These are phyloP conservation scores for Bryum argenteum DNA, from an alignment of 225 moss, liverwort and hornwort species.

Conservation along the genomic window DNA sequence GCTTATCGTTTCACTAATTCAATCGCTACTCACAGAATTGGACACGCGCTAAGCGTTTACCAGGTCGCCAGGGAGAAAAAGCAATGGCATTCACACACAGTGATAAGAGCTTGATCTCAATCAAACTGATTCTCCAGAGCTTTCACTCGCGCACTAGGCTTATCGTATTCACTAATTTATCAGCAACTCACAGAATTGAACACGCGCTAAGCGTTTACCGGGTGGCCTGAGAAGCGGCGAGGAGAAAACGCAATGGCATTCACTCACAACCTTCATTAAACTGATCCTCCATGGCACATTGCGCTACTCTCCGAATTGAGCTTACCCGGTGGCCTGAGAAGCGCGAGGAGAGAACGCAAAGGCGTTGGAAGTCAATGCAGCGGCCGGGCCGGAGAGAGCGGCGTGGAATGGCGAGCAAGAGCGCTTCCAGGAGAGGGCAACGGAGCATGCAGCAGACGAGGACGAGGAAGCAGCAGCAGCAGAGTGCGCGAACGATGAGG, in stretches of 20 bases:
- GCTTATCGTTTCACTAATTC: not conserved
- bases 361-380: constrained; percentile 17
- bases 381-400: constrained; percentile 23
- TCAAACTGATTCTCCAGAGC: not conserved
- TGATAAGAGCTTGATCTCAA: not conserved
- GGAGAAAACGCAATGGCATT: not conserved
- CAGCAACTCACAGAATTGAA: too few species aligned
- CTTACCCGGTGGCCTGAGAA: constrained; percentile 55
- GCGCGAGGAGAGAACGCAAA: constrained; percentile 23
- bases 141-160: not conserved
- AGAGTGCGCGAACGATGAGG: constrained; percentile 14
- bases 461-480: constrained; percentile 9
- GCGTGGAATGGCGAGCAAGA: constrained; percentile 41
- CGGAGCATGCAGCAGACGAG: constrained; percentile 14
- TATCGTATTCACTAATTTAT: not conserved
- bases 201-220: too few species aligned
- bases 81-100: not conserved
- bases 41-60: not conserved
- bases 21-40: not conserved
- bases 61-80: not conserved
- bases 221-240: too few species aligned
- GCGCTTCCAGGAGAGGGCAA: constrained; percentile 40
- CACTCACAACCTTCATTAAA: not conserved
- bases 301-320: not conserved
- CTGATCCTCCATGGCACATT: not conserved